These are phyloP conservation scores for Selaginella tamariscina DNA, from an alignment of 75 land plant genomes.

Conservation along the genomic window DNA sequence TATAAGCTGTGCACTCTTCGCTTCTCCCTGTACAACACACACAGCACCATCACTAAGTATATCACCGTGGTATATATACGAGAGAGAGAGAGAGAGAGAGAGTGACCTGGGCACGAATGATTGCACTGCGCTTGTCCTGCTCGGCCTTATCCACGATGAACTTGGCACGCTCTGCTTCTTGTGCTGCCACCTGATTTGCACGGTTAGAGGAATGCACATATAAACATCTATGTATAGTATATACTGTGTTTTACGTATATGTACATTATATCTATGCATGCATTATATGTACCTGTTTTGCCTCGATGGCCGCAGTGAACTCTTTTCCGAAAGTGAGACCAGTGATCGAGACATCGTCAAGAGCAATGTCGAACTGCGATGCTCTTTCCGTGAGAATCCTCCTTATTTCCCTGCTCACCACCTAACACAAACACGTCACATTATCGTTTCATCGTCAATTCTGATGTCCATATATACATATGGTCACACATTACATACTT, in stretches of 20 bases:
- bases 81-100: background rate
- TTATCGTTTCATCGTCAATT: too few relatives aligned
- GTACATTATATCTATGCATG: too few relatives aligned
- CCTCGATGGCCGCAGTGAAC: conserved; percentile 60
- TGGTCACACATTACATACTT: too few relatives aligned
- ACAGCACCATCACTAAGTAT: conserved; percentile 9
- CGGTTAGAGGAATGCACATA: too few relatives aligned
- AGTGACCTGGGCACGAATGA: conserved; percentile 50
- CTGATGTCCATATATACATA: background rate
- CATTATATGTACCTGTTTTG: too few relatives aligned
- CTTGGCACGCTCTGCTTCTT: conserved; percentile 62
- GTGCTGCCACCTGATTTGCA: conserved; percentile 68
- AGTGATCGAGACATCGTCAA: conserved; percentile 62
- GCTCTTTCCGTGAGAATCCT: conserved; percentile 47
- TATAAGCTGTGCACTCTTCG: conserved; percentile 60
- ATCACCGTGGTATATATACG: too few relatives aligned
- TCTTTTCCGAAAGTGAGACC: conserved; percentile 51
- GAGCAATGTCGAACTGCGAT: conserved; percentile 41
- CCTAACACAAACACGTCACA: conserved; percentile 16
- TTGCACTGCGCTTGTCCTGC: conserved; percentile 55
- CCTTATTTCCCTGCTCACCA: conserved; percentile 47
- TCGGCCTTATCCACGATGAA: conserved; percentile 66
- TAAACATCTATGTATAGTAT: too few relatives aligned
- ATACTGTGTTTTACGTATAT: too few relatives aligned
- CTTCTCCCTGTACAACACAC: conserved; percentile 41